These are phyloP conservation scores for Acer saccharum DNA, from an alignment of 345 rosid genomes.

Conservation along the genomic window DNA sequence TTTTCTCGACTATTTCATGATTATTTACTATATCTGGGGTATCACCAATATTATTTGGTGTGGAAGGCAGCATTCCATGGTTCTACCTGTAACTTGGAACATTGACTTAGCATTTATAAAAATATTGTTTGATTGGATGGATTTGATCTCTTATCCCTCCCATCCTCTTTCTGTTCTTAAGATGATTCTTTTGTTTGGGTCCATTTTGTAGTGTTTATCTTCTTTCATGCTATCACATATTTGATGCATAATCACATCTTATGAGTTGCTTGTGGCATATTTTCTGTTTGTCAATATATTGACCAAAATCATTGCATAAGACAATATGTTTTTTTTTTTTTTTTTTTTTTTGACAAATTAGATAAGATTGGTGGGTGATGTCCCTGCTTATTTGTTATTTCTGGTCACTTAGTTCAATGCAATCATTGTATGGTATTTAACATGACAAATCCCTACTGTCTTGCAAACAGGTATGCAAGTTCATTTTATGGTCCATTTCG, in stretches of 20 bases:
- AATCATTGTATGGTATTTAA: constrained; percentile 13
- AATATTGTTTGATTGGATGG: too few relatives aligned
- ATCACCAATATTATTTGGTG: too few relatives aligned
- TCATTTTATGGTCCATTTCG: constrained; percentile 96
- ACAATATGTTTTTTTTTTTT: not conserved
- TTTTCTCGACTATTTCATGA: too few relatives aligned
- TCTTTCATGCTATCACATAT: not conserved
- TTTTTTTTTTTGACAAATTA: not conserved
- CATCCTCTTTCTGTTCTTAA: not conserved
- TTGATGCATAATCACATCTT: not conserved
- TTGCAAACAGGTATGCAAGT: constrained; percentile 77
- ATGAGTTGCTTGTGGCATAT: not conserved
- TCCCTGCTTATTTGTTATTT: not conserved
- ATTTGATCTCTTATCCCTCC: too few relatives aligned
- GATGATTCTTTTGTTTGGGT: not conserved
- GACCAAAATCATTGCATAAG: not conserved
- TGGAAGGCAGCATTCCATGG: too few relatives aligned
- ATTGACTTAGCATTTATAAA: too few relatives aligned
- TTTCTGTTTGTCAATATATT: not conserved
- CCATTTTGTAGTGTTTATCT: not conserved
- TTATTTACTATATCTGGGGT: too few relatives aligned
- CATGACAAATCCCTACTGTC: constrained; percentile 10
- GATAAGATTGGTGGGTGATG: not conserved
- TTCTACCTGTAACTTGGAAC: too few relatives aligned
- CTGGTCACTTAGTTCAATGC: constrained; percentile 4